Evolutionary conservation across 116 monocot species (phyloP), one percentile per base, ranked within the genome.

Genomic region (Papilionanthe hybrid): DNA sequence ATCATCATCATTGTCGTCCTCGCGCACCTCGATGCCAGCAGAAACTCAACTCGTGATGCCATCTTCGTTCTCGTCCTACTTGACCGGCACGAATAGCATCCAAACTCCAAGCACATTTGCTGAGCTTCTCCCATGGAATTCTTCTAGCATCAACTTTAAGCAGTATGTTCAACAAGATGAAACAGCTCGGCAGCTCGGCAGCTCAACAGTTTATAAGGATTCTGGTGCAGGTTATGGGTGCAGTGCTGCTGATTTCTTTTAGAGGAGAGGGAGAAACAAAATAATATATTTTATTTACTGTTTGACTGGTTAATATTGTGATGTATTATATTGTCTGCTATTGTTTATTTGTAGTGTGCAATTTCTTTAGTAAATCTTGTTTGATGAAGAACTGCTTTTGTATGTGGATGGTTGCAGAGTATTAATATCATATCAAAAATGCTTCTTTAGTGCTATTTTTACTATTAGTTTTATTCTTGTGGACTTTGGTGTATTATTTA

Each of bases 231-330:
- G 22, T 65, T 27, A 65, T 65, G 65, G 65, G 27, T 27, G 9
- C 65, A 65, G 9, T 65, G 65, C 65, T 27, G 65, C 25, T 65
- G 65, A 65, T 65, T 65, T 65, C 65, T 65, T 65, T 17, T 60
- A 60, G 60, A 12, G 23, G 23, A 9, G 0, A 9, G 60, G 60
- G 8, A 9, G 23, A 60, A 23, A 60, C n/a, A 25, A 22, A 23
- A 60, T 53, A n/a, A 49, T 11, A 49, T 49, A 17, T 53, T 4
- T 53, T 4, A 53, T 15, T 13, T 53, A 53, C 15, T 45, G 9
- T 45, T 45, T 45, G 45, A 45, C 7, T 45, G 10, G 45, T 45
- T 6, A 45, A 45, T 45, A 10, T 45, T 45, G 9, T 37, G 4
- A 37, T 53, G 53, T 53, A 2, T 18, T 15, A 53, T 53, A 53